Conservation (phyloP, 2,329 filamentous ascomycete genomes). For the Paracorniculantispora psalliotae region DNA sequence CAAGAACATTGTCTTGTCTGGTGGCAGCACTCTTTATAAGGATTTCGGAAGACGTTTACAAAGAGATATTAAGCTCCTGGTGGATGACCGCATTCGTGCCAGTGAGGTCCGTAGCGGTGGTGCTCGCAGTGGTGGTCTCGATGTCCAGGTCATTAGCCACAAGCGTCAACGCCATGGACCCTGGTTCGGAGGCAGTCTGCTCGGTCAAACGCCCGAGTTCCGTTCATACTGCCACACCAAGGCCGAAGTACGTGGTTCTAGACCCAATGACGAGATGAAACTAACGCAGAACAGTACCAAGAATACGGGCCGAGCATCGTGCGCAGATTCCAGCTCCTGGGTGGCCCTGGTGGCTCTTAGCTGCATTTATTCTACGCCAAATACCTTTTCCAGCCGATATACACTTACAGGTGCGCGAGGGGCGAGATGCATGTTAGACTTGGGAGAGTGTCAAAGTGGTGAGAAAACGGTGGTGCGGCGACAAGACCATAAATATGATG, state of each 20-base stretch:
- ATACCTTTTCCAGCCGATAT: neutral
- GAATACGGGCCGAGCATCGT: constrained; percentile 96
- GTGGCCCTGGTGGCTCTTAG: constrained; percentile 80
- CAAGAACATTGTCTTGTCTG: constrained; percentile 99
- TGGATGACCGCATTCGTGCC: constrained; percentile 86
- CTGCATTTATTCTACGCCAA: neutral
- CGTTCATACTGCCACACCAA: constrained; percentile 98
- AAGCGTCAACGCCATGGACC: constrained; percentile 96
- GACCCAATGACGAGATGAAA: fast-evolving
- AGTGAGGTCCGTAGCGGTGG: constrained; percentile 90
- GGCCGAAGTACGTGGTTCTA: constrained; percentile 51
- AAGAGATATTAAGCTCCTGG: constrained; percentile 92
- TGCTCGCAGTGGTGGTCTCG: constrained; percentile 86
- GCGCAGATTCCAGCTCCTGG: constrained; percentile 85
- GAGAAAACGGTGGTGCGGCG: neutral
- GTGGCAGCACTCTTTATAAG: constrained; percentile 96
- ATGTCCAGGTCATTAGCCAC: constrained; percentile 95
- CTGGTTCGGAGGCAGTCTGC: constrained; percentile 95
- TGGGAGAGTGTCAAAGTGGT: neutral
- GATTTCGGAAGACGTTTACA: constrained; percentile 95
- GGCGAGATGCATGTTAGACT: neutral
- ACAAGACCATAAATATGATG: neutral
- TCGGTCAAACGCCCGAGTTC: constrained; percentile 97
- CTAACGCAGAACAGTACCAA: constrained; percentile 60
- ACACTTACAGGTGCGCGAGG: neutral